A percentile compares a stretch with the other conserved stretches of the same genome.
Evolutionary conservation across 2,329 filamentous ascomycete species (phyloP).

Genomic region (Talaromyces amestolkiae): DNA sequence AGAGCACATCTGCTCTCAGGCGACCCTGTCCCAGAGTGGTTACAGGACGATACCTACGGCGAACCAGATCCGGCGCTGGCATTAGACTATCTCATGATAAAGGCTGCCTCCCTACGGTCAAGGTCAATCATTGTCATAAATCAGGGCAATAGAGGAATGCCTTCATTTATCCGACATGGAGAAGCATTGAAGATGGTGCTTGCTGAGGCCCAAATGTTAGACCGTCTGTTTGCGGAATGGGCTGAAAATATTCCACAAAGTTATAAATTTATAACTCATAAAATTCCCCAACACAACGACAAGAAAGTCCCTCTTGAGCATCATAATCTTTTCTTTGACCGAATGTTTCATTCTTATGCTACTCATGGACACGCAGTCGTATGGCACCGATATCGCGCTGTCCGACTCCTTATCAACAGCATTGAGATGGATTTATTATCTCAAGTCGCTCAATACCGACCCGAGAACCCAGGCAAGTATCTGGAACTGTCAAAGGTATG

Average conservation of each 20-base stretch:
- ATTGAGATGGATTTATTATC: constrained; percentile 20
- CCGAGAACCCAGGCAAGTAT: background rate
- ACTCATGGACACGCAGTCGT: constrained; percentile 24
- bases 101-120: constrained; percentile 16
- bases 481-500: background rate
- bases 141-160: background rate
- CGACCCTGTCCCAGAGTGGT: background rate
- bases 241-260: background rate
- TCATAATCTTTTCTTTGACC: background rate
- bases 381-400: constrained; percentile 26
- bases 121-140: background rate
- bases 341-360: background rate
- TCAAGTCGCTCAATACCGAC: background rate
- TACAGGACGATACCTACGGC: background rate
- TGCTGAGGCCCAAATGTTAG: background rate
- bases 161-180: background rate
- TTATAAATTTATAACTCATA: background rate
- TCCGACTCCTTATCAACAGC: constrained; percentile 24
- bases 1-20: background rate
- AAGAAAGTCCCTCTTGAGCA: background rate
- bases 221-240: background rate
- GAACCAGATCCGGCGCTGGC: background rate
- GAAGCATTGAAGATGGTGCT: background rate
- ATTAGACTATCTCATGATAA: constrained; percentile 11
- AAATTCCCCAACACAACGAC: background rate